These are phyloP conservation scores for Lonicera japonica DNA, from an alignment of 129 eudicot species.

Conservation along the genomic window DNA sequence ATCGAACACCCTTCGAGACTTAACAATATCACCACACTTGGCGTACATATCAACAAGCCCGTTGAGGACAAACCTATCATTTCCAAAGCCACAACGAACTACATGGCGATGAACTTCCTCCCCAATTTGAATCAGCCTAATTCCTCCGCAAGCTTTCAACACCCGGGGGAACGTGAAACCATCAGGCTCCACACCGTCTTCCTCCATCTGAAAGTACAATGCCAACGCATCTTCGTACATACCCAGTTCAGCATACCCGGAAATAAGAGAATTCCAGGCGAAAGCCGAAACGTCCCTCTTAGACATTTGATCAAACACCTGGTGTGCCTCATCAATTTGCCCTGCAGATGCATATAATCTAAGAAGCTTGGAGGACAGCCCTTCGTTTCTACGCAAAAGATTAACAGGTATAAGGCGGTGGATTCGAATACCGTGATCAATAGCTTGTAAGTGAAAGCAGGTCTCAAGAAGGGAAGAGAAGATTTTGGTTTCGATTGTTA, in stretches of 20 bases:
- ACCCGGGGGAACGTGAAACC: conserved; percentile 72
- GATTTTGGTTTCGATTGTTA: conserved; percentile 41
- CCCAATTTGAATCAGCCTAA: conserved; percentile 60
- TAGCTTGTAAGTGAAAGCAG: conserved; percentile 50
- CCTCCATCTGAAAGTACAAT: conserved; percentile 82
- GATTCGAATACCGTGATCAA: conserved; percentile 45
- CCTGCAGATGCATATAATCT: conserved; percentile 63
- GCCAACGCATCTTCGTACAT: conserved; percentile 79
- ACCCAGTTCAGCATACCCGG: conserved; percentile 74
- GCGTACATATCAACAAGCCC: conserved; percentile 87
- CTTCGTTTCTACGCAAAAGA: conserved; percentile 53
- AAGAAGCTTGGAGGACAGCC: conserved; percentile 67
- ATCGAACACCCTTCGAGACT: conserved; percentile 61
- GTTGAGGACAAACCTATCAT: conserved; percentile 50
- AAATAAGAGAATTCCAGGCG: conserved; percentile 75
- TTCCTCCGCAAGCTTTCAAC: conserved; percentile 74
- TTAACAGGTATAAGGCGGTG: conserved; percentile 52
- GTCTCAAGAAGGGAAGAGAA: conserved; percentile 73
- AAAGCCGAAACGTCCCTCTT: conserved; percentile 43
- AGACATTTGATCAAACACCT: conserved; percentile 78
- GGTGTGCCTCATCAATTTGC: conserved; percentile 69
- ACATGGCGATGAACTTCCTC: conserved; percentile 78
- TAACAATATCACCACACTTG: conserved; percentile 79
- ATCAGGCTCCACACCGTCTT: conserved; percentile 82
- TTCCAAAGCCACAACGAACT: conserved; percentile 56